Conservation (phyloP, 163 green algal species). For the Prototheca cutis region DNA sequence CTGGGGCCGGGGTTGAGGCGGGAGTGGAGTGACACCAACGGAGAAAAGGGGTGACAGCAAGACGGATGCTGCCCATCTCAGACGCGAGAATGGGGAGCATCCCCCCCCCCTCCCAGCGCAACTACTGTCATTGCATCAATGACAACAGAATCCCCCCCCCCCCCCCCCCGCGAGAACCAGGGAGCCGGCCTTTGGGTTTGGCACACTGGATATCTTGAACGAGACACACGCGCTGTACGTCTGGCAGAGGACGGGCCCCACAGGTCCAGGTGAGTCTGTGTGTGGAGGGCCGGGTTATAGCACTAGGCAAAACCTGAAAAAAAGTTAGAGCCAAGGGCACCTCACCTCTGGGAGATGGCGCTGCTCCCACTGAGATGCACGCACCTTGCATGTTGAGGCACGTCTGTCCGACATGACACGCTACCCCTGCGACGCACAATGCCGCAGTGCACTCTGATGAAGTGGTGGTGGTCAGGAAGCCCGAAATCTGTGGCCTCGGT, state of each 20-base stretch:
- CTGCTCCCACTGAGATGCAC: background rate
- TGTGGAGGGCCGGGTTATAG: no score
- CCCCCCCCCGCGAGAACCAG: slow-evolving; percentile 6
- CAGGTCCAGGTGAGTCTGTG: background rate
- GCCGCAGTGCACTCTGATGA: background rate
- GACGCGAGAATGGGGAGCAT: no score
- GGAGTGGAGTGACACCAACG: background rate
- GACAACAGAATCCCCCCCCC: background rate
- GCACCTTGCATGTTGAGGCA: background rate
- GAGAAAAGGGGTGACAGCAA: no score
- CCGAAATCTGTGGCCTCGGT: background rate
- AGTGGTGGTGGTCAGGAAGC: background rate
- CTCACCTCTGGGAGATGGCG: background rate
- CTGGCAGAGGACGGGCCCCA: slow-evolving; percentile 30
- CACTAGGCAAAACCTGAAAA: background rate
- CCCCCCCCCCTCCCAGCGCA: background rate
- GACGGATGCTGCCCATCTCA: no score
- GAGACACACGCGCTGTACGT: slow-evolving; percentile 31
- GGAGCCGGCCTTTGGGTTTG: slow-evolving; percentile 48
- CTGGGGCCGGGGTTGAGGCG: background rate
- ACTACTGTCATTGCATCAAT: no score
- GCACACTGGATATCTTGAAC: slow-evolving; percentile 33
- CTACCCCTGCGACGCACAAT: background rate
- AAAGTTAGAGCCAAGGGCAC: background rate
- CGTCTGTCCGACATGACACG: background rate